Conservation (phyloP, 176 grass and related monocot genomes). For the Oryza longistaminata region DNA sequence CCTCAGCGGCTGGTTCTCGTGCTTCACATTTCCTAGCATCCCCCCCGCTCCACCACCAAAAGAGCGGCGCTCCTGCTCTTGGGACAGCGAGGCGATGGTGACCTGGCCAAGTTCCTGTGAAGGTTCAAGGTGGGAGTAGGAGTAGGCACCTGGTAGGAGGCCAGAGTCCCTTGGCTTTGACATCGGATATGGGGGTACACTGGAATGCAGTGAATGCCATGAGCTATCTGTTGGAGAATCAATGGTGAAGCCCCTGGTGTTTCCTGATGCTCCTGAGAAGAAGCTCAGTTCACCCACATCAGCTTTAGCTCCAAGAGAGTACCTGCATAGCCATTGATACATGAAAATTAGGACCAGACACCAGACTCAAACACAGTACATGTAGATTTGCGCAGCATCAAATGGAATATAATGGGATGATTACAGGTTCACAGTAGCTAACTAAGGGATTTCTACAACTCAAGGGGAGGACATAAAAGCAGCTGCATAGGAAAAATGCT, state of each 20-base stretch:
- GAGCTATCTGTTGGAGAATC: conserved; percentile 56
- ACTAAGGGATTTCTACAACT: background rate
- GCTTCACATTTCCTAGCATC: conserved; percentile 54
- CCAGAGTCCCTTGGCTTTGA: conserved; percentile 52
- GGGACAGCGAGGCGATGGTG: conserved; percentile 68
- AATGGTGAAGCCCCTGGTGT: conserved; percentile 52
- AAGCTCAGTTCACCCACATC: conserved; percentile 71
- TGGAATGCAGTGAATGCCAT: conserved; percentile 57
- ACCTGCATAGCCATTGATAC: conserved; percentile 45
- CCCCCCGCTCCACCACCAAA: conserved; percentile 45
- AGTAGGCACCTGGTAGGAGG: conserved; percentile 47
- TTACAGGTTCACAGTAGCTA: background rate
- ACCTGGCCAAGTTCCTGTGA: conserved; percentile 76
- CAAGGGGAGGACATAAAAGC: background rate
- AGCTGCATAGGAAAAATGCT: background rate
- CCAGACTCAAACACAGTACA: background rate
- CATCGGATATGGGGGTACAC: conserved; percentile 48
- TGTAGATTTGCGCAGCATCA: background rate
- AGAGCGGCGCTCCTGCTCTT: conserved; percentile 58
- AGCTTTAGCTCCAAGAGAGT: conserved; percentile 58
- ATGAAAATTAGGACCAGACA: background rate
- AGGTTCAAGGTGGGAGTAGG: conserved; percentile 56
- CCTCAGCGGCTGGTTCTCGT: conserved; percentile 82
- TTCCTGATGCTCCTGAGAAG: conserved; percentile 75
- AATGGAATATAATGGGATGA: background rate